These are phyloP conservation scores for Marvania coccoides DNA, from an alignment of 139 green algal species.

Conservation along the genomic window DNA sequence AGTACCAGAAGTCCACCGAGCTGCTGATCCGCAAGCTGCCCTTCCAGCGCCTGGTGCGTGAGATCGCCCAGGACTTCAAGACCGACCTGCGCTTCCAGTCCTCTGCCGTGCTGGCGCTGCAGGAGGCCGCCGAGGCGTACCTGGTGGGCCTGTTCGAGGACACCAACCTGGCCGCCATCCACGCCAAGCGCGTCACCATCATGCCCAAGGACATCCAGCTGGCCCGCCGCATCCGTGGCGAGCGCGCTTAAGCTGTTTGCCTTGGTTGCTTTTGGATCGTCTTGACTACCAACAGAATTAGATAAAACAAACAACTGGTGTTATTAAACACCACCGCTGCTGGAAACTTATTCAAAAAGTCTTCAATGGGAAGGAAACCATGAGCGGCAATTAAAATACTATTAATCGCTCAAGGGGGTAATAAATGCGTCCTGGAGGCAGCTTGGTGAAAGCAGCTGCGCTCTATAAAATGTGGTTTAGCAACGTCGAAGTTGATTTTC, in stretches of 20 bases:
- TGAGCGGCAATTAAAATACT: too few species aligned
- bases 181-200: slow-evolving; percentile 88
- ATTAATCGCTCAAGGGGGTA: too few species aligned
- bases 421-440: too few species aligned
- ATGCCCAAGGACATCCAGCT: slow-evolving; percentile 73
- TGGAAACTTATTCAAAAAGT: too few species aligned
- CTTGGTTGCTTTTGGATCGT: too few species aligned
- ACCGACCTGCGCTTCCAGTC: slow-evolving; percentile 97
- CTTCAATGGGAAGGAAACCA: too few species aligned
- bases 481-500: too few species aligned
- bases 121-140: slow-evolving; percentile 96
- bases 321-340: too few species aligned
- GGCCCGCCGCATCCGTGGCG: slow-evolving; percentile 52
- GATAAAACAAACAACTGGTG: too few species aligned
- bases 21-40: slow-evolving; percentile 95
- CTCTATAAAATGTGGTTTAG: too few species aligned
- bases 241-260: slow-evolving; percentile 34
- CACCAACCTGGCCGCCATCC: slow-evolving; percentile 94
- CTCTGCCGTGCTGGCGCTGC: slow-evolving; percentile 86
- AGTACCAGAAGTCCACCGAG: slow-evolving; percentile 93
- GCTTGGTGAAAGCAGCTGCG: too few species aligned
- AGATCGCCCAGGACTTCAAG: slow-evolving; percentile 99
- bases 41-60: slow-evolving; percentile 93
- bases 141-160: slow-evolving; percentile 98
- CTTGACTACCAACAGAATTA: too few species aligned